A percentile compares a stretch with the other conserved stretches of the same genome.
phyloP scores from a whole-genome alignment of 305 asterid genomes.

The Fraxinus dipetala region DNA sequence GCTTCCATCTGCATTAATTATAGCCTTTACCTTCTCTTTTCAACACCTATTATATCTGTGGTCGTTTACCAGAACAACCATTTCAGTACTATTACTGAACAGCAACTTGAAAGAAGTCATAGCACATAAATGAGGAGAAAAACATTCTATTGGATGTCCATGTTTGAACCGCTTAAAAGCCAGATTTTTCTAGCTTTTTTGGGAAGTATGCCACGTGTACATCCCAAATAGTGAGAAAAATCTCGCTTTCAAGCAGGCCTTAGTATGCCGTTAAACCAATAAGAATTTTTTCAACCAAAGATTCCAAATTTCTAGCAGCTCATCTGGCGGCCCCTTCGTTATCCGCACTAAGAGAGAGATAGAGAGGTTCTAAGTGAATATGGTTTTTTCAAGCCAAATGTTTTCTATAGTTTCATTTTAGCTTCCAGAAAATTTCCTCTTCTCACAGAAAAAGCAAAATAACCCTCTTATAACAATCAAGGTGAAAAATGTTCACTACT shows the following conservation, averaged over 20 bases:
- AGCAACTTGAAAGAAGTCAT: constrained; percentile 7
- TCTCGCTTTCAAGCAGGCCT: neutral
- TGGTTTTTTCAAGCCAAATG: neutral
- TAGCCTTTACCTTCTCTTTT: constrained; percentile 7
- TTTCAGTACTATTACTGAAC: neutral
- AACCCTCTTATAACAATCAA: neutral
- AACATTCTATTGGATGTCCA: neutral
- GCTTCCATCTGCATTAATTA: constrained; percentile 36
- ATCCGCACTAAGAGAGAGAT: neutral
- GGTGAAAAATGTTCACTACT: neutral
- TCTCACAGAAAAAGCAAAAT: neutral
- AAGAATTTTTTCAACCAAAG: neutral
- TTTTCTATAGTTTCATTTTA: neutral
- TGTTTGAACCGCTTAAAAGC: neutral
- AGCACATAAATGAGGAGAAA: neutral
- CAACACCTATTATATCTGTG: constrained; percentile 8
- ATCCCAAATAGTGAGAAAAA: neutral
- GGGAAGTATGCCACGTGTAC: neutral
- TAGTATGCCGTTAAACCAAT: neutral
- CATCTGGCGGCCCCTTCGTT: neutral
- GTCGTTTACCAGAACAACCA: neutral
- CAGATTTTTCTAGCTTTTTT: neutral
- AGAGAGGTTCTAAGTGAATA: neutral
- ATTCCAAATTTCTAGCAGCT: neutral
- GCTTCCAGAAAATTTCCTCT: neutral